These are phyloP conservation scores for Fusarium buxicola DNA, from an alignment of 2,329 filamentous ascomycete genomes.

Conservation along the genomic window DNA sequence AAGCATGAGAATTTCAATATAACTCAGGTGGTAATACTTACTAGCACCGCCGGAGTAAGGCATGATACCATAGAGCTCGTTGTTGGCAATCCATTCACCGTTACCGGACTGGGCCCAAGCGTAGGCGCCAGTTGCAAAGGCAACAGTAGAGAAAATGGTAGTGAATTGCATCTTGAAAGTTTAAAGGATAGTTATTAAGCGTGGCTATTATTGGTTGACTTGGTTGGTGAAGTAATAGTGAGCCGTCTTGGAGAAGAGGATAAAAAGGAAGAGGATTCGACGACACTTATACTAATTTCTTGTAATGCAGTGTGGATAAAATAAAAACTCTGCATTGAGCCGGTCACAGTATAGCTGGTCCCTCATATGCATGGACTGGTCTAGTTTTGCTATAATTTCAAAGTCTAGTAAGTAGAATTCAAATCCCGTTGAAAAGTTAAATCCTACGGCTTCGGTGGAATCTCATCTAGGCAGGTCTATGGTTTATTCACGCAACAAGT, in stretches of 20 bases:
- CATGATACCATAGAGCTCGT: background rate
- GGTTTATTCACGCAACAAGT: too few relatives aligned
- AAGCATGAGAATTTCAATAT: background rate
- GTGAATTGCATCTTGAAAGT: background rate
- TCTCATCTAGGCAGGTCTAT: too few relatives aligned
- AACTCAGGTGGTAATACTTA: too few relatives aligned
- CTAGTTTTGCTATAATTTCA: too few relatives aligned
- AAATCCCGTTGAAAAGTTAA: too few relatives aligned
- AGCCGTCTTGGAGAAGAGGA: background rate
- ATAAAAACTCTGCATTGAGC: too few relatives aligned
- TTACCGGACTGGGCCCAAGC: background rate
- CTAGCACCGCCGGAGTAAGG: too few relatives aligned
- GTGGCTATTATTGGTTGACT: background rate
- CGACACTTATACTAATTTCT: constrained; percentile 7
- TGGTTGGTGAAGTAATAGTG: background rate
- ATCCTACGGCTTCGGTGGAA: too few relatives aligned
- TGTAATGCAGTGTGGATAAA: too few relatives aligned
- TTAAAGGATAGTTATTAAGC: background rate
- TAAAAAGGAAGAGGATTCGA: background rate
- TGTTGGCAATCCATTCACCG: background rate
- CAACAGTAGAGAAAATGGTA: background rate
- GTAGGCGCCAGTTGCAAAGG: background rate
- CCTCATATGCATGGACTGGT: too few relatives aligned
- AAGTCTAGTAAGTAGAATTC: too few relatives aligned
- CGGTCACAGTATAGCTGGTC: too few relatives aligned